Evolutionary conservation across 495 filamentous ascomycete species (phyloP).

Genomic region (Penicillium paxilli): DNA sequence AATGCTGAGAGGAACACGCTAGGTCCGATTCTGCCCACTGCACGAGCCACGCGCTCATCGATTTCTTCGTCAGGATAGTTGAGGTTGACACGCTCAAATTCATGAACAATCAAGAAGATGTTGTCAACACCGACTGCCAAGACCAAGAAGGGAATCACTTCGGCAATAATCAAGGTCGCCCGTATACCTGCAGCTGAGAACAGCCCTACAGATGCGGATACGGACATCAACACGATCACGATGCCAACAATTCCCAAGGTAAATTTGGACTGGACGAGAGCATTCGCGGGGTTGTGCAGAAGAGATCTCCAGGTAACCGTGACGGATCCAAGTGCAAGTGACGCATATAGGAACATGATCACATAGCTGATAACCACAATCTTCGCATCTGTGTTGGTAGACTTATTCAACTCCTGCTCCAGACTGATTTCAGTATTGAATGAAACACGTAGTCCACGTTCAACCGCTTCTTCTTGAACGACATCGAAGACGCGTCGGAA

Average conservation of each 20-base stretch:
- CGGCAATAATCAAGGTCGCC: conserved; percentile 94
- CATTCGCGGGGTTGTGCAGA: conserved; percentile 74
- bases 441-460: conserved; percentile 78
- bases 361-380: conserved; percentile 97
- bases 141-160: conserved; percentile 97
- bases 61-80: conserved; percentile 83
- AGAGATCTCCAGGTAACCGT: conserved; percentile 74
- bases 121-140: conserved; percentile 97
- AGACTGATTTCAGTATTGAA: conserved; percentile 94
- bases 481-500: conserved; percentile 68
- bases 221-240: conserved; percentile 93
- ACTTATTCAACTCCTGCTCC: conserved; percentile 91
- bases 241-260: conserved; percentile 90
- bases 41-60: conserved; percentile 79
- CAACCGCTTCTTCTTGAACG: conserved; percentile 76
- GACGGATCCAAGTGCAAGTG: conserved; percentile 84
- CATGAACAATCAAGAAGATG: conserved; percentile 97
- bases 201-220: conserved; percentile 88
- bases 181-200: conserved; percentile 89
- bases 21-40: conserved; percentile 90
- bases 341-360: conserved; percentile 98
- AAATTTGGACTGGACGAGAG: conserved; percentile 93
- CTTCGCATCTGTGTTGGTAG: conserved; percentile 95
- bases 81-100: conserved; percentile 92
- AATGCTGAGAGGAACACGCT: conserved; percentile 94